Evolutionary conservation across 1,284 basidiomycete species (phyloP), one percentile per base, ranked within the genome.

Genomic region (Amylostereum areolatum): DNA sequence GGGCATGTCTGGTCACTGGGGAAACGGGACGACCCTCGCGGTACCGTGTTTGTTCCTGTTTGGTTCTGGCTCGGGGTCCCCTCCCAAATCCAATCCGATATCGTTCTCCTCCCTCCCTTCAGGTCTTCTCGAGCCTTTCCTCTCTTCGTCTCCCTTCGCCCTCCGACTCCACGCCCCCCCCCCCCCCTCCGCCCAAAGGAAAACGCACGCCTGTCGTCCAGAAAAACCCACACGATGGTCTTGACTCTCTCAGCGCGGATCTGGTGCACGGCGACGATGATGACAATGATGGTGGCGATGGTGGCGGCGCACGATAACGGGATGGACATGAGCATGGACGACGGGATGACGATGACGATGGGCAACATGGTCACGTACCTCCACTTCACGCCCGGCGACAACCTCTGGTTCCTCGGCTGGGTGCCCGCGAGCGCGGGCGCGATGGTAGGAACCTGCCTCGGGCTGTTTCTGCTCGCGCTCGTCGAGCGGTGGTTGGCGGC

Each of bases 401-500:
- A 66, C 28, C 62, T 85, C 3, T 79, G 73, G 73, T 82, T 85
- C 68, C 55, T 67, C 43, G 75, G 73, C 3, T 85, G 83, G 82
- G 73, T 76, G 3, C 82, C 83, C 0, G 55, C 62, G 3, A 69
- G 66, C 30, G 59, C 67, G 1, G 78, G 79, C 3, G 73, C 78
- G 3, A 75, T 81, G 55, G 70, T 75, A 8, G 82, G 80, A 31
- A 72, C 83, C 0, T 83, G 81, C 55, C 70, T 89, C 34, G 87
- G 79, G 0, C 65, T 90, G 25, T 83, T 89, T 59, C 48, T 88
- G 48, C 67, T 89, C 3, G 83, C 74, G 0, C 54, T 89, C 0
- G 66, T 83, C 4, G 83, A 89, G 46, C 62, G 86, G 40, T 86
- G 82, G 75, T 59, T 88, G 18, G 67, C 74, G 0, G 79, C 77